Base-by-base conservation (phyloP, 2,329 filamentous ascomycete genomes). In the Pseudogymnoascus sp. region DNA sequence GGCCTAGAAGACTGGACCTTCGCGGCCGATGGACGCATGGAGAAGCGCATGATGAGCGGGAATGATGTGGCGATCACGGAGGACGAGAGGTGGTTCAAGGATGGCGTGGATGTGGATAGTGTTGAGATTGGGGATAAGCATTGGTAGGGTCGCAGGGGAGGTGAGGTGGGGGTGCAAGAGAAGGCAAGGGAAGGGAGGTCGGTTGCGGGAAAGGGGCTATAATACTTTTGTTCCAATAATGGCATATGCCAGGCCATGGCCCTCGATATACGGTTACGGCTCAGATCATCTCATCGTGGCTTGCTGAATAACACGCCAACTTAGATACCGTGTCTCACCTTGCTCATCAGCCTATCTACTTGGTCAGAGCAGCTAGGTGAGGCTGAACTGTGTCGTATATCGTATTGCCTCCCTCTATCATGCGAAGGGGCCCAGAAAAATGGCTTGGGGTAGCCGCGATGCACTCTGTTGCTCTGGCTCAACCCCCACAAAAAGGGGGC, bases 1-100 rank as follows among this genome's bases (percentile, higher is more conserved):
- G 91, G 91, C 0, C 81, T 96, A 10, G 88, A 91, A 71, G 87
- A 91, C 71, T 91, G 88, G 88, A 91, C 87, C 0, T 91, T 90
- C 74, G 85, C 84, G 0, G 78, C 82, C 1, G 83, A 89, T 68
- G 88, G 88, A 0, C 76, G 84, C 60, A 91, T 91, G 88, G 78
- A 83, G 65, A 91, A 90, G 79, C 76, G 88, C 53, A 84, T 87
- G 78, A 91, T 91, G 88, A 90, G 87, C 70, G 88, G 84, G 0
- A 90, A 90, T 67, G 86, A 91, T 73, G 79, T 90, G 38, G 81
- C 80, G 71, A 87, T 90, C 62, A 69, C 65, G 0, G 82, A 87
- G 26, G 77, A 74, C 36, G 84, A 87, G 73, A 79, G 88, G 47
- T 91, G 88, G 87, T 91, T 87, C 71, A 83, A 78, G 69, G 84